Base-by-base conservation (phyloP, 768 basidiomycete genomes). In the Hortiboletus campestris region DNA sequence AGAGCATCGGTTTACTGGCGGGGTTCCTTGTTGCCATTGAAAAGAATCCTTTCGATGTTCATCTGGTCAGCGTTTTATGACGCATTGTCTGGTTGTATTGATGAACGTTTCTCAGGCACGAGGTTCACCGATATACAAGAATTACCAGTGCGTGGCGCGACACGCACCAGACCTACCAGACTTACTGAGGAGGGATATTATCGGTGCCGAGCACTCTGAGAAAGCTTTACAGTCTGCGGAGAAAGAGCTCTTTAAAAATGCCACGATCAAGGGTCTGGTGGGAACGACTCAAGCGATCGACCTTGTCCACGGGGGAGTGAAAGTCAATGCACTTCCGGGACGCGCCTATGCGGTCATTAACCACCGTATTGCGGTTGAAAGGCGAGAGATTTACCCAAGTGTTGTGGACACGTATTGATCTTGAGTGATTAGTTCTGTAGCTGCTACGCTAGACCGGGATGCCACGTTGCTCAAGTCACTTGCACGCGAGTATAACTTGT, bases 1-100 rank as follows among this genome's bases (percentile, higher is more conserved):
- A 89, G 87, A 84, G 84, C 53, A 92, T 96, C 53, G 92, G 94
- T 11, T 86, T 93, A 49, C 82, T 95, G 40, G 78, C 93, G 4
- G 74, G 82, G 2, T 68, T 91, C 12, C 77, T 96, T 28, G 83
- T 85, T 7, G 74, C 83, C 32, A 79, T 87, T 42, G 93, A 96
- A 68, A 67, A 74, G 10, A 75, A 91, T 66, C 88, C 91, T 1
- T 81, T 77, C 55, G 58, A 75, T 35, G 69, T 75, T 4, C 69
- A 77, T 44, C 74, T 92, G 46, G 84, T 84, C 56, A 54, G 75
- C 54, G n/a, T 9, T 25, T 44, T 25, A 35, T 39, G 29, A n/a
- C 4, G 12, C 17, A 17, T 13, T 32, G 9, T 40, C 29, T 11
- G n/a, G 28, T 36, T 39, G 34, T 38, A 10, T 22, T 45, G 16